These are phyloP conservation scores for Gypsophila paniculata DNA, from an alignment of 179 eudicot species.

Conservation along the genomic window DNA sequence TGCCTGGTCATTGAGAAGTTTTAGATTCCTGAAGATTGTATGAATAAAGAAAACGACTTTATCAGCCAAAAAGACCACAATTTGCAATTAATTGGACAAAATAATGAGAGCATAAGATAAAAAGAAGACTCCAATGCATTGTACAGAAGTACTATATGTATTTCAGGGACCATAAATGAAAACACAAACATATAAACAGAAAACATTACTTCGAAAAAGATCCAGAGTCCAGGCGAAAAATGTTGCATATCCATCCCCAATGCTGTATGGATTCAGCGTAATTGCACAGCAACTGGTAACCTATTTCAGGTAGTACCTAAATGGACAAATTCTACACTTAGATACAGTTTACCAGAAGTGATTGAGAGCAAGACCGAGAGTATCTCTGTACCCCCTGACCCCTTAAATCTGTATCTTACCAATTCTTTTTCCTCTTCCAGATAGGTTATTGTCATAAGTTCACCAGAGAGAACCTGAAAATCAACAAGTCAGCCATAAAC, in stretches of 20 bases:
- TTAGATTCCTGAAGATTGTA: constrained; percentile 53
- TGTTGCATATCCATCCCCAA: constrained; percentile 99
- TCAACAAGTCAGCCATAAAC: constrained; percentile 14
- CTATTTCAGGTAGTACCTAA: constrained; percentile 85
- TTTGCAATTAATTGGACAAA: not conserved
- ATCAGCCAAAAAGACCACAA: constrained; percentile 3
- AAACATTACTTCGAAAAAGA: constrained; percentile 68
- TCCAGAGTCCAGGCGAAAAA: constrained; percentile 48
- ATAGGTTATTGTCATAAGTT: constrained; percentile 64
- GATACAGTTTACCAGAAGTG: not conserved
- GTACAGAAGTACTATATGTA: not conserved
- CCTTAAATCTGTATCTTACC: constrained; percentile 40
- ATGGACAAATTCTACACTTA: constrained; percentile 15
- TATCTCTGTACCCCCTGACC: not conserved
- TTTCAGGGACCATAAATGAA: not conserved
- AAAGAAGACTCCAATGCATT: not conserved
- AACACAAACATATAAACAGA: not conserved
- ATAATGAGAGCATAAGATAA: not conserved
- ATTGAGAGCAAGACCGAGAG: not conserved
- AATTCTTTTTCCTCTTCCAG: constrained; percentile 72
- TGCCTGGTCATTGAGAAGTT: constrained; percentile 62
- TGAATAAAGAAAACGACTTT: constrained; percentile 8
- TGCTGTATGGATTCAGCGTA: constrained; percentile 65
- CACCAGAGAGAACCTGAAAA: constrained; percentile 73
- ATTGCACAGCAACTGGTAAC: constrained; percentile 70